Evolutionary conservation across 2,329 filamentous ascomycete genomes (phyloP), one percentile per base, ranked within the genome.

Genomic region (Neopestalotiopsis sp.): DNA sequence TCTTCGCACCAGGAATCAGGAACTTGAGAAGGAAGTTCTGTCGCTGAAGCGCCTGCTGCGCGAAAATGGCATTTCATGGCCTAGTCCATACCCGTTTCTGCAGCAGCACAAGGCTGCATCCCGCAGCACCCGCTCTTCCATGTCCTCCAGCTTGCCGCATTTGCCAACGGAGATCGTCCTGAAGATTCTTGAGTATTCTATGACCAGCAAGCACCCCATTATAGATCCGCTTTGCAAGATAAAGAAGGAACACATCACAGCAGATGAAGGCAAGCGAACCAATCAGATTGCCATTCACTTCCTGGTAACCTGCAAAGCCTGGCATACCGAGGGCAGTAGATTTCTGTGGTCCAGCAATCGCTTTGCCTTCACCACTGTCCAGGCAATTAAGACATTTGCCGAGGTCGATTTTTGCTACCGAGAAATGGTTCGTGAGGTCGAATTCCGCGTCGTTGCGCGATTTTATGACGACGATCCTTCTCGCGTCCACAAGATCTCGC

Each of bases 341-440:
- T 80, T 83, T 63, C 71, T 89, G 12, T 88, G 87, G 85, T 78
- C 80, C 30, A 84, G 81, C 65, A 89, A 89, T 73, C 77, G 78
- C 0, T 89, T 89, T 71, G 76, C 83, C 30, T 89, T 89, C 76
- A 89, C 87, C 0, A 84, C 80, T n/a, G 83, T 83, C 32, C 80
- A 83, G 49, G 81, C 85, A 2, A 76, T 89, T 5, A 81, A 81
- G 53, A 81, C 83, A 63, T 88, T 89, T 72, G 77, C 81, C 62
- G 83, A 86, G 38, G 76, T 89, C 45, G 77, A 81, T 59, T 68
- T 80, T 12, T 68, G 76, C 4, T 82, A 82, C 68, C 85, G 87
- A 17, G 75, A 81, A 40, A 75, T 78, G 12, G 81, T 89, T 67
- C 79, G 80, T 30, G 78, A 83, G 68, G 76, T 87, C 73, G 88